Percentiles rank a stretch among this genome's conserved stretches.
Conservation (phyloP, 176 grass and related monocot genomes). For the Chrysopogon serrulatus region DNA sequence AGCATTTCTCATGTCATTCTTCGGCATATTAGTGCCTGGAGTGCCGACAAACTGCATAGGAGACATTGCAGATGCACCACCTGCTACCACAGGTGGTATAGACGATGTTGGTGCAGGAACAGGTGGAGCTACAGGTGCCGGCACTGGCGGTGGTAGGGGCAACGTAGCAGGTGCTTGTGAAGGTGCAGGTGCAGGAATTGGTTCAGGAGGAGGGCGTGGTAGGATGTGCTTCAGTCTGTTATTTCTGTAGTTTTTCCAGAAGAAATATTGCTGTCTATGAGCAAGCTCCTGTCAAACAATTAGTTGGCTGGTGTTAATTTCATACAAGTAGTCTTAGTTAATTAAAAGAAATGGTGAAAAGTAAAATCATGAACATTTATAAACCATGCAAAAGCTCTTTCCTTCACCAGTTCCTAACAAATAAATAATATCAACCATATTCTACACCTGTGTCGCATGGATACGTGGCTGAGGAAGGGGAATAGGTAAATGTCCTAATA, state of each 20-base stretch:
- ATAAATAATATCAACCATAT: neutral
- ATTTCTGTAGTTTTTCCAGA: conserved; percentile 99
- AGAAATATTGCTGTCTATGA: conserved; percentile 96
- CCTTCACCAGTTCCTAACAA: conserved; percentile 6
- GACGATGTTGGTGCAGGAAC: conserved; percentile 31
- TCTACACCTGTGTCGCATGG: neutral
- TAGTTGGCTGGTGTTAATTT: conserved; percentile 7
- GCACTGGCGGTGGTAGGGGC: conserved; percentile 12
- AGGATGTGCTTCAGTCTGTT: conserved; percentile 97
- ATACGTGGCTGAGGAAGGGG: neutral
- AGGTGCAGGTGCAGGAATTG: conserved; percentile 34
- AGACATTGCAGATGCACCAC: conserved; percentile 48
- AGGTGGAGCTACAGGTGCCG: conserved; percentile 16
- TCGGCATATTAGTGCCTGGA: conserved; percentile 54
- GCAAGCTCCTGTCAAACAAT: conserved; percentile 82
- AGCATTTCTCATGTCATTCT: conserved; percentile 71
- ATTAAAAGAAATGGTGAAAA: neutral
- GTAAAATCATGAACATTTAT: neutral
- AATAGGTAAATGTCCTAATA: neutral
- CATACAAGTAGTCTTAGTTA: neutral
- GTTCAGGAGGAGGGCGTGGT: conserved; percentile 80
- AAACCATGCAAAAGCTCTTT: neutral
- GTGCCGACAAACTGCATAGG: conserved; percentile 91
- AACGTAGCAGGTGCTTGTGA: conserved; percentile 23
- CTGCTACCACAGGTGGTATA: conserved; percentile 55